phyloP scores from a whole-genome alignment of 495 filamentous ascomycete genomes.

The Hypoxylon fragiforme region DNA sequence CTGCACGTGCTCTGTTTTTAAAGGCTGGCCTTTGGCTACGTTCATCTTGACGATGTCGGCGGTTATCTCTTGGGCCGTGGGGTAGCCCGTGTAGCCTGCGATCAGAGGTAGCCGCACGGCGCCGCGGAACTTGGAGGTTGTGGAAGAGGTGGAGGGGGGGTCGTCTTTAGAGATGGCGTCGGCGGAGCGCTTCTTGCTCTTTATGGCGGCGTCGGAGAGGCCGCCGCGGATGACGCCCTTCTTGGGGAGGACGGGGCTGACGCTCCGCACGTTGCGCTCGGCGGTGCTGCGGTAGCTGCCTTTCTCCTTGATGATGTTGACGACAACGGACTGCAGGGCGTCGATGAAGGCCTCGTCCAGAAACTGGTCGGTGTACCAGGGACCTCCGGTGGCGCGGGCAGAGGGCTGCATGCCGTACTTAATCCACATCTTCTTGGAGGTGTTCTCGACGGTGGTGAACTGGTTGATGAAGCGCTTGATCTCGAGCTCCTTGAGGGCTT shows the following conservation, averaged over 20 bases:
- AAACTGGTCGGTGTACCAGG: conserved; percentile 88
- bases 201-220: conserved; percentile 34
- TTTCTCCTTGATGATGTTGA: conserved; percentile 67
- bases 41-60: conserved; percentile 65
- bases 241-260: conserved; percentile 42
- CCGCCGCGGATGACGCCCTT: conserved; percentile 49
- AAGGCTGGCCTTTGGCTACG: conserved; percentile 63
- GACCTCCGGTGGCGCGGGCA: conserved; percentile 87
- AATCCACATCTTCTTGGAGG: conserved; percentile 79
- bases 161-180: conserved; percentile 51
- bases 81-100: conserved; percentile 71
- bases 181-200: conserved; percentile 48
- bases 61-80: conserved; percentile 73
- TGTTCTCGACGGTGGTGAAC: conserved; percentile 67
- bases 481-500: conserved; percentile 76
- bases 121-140: conserved; percentile 47
- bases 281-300: conserved; percentile 63
- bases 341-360: conserved; percentile 87
- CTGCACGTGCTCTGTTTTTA: conserved; percentile 72
- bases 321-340: conserved; percentile 64
- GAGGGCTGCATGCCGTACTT: conserved; percentile 74
- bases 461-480: conserved; percentile 57
- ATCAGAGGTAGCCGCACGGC: conserved; percentile 64
- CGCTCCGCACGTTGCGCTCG: conserved; percentile 25
- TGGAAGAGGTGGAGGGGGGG: not conserved